Evolutionary conservation across 1,139 yeast species (phyloP).

Genomic region (Protomyces macrosporus): DNA sequence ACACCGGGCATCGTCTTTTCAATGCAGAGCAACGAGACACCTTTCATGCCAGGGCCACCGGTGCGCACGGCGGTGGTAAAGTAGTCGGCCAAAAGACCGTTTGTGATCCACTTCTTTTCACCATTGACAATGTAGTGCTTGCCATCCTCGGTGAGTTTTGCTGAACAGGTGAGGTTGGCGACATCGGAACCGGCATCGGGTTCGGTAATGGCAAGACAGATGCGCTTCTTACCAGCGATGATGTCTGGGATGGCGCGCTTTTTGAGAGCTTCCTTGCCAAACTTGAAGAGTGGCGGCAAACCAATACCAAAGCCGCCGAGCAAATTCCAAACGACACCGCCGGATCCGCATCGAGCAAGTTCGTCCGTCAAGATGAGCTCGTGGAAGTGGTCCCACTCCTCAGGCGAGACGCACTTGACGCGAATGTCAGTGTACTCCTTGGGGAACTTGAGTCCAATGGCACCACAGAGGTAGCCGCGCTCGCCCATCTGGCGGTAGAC

Average conservation of each 20-base stretch:
- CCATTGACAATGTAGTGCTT: constrained; percentile 44
- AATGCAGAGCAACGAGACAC: constrained; percentile 43
- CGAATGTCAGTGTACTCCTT: constrained; percentile 38
- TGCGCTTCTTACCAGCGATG: constrained; percentile 41
- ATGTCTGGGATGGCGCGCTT: constrained; percentile 40
- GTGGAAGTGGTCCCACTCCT: constrained; percentile 84
- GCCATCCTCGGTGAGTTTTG: constrained; percentile 35
- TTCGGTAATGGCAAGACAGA: constrained; percentile 42
- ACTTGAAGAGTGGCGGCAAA: constrained; percentile 41
- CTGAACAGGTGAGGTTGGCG: constrained; percentile 43
- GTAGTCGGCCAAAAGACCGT: constrained; percentile 36
- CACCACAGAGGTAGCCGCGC: constrained; percentile 35
- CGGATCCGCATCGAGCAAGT: constrained; percentile 42
- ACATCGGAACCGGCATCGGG: constrained; percentile 48
- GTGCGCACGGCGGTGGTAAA: constrained; percentile 47
- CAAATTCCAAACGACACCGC: constrained; percentile 42
- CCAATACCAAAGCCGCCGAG: constrained; percentile 43
- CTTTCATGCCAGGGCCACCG: constrained; percentile 42
- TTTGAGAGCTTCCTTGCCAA: constrained; percentile 37
- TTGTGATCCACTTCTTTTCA: constrained; percentile 32
- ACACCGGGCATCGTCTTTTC: constrained; percentile 43
- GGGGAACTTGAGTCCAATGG: constrained; percentile 40
- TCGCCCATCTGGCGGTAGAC: constrained; percentile 32
- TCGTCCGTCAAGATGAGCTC: constrained; percentile 69
- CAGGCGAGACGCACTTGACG: constrained; percentile 39